A percentile compares a stretch with the other conserved stretches of the same genome.
Conservation (phyloP, 2,329 filamentous ascomycete genomes). For the Daldinia sp. region DNA sequence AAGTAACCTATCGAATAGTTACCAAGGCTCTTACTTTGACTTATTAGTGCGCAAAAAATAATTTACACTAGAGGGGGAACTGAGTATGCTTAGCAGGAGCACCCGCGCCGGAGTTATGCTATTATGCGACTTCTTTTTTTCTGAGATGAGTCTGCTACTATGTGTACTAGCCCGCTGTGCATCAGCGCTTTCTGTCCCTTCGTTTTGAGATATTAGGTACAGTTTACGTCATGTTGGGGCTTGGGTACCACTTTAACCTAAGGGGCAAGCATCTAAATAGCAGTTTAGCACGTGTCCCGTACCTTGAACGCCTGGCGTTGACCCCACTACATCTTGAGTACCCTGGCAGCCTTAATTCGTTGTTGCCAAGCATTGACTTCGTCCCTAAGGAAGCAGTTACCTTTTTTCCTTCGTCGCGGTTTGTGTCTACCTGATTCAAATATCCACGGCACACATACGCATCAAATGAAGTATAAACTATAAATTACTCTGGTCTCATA, state of each 20-base stretch:
- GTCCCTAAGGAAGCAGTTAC: not conserved
- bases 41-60: not conserved
- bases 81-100: not conserved
- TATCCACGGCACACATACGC: not conserved
- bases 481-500: not conserved
- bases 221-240: conserved; percentile 33
- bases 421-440: not conserved
- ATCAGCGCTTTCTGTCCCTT: conserved; percentile 18
- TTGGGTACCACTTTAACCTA: conserved; percentile 1
- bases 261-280: conserved; percentile 17
- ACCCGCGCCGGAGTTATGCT: too few relatives aligned
- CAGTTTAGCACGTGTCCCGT: conserved; percentile 30
- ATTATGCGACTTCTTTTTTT: not conserved
- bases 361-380: conserved; percentile 22
- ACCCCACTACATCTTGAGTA: conserved; percentile 24
- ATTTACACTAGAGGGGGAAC: not conserved
- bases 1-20: not conserved
- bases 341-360: conserved; percentile 14
- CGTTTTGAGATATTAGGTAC: conserved; percentile 15
- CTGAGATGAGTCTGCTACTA: not conserved
- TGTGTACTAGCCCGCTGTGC: not conserved
- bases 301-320: conserved; percentile 1
- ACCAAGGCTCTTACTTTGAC: not conserved
- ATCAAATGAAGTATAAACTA: not conserved
- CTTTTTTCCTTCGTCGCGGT: not conserved